Evolutionary conservation across 768 basidiomycete species (phyloP), one percentile per base, ranked within the genome.

Genomic region (Leccinum boreale): DNA sequence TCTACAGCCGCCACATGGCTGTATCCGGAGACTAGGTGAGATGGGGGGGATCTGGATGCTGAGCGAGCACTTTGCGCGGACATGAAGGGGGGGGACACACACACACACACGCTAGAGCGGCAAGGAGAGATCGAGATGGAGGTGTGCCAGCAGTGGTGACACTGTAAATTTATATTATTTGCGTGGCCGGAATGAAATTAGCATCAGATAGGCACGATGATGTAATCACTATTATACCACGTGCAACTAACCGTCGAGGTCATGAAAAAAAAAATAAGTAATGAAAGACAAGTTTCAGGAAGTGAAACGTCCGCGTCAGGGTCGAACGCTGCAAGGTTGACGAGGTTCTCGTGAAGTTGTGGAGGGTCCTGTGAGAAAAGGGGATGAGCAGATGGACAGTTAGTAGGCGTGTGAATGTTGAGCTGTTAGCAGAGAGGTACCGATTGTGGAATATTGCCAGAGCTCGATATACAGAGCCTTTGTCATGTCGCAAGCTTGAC

Each of bases 401-500:
- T 49, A 28, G 49, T 26, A 35, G 46, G 58, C 72, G 71, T 72
- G 71, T 64, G 71, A 72, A 74, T 53, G 52, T 62, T 35, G 58
- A 39, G 58, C 60, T 47, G 36, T 73, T 70, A 65, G 61, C 63
- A 69, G 61, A 68, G 63, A 72, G 65, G 62, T 72, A 70, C 71
- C 69, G 72, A 74, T 72, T 33, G 72, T 71, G 69, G 71, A 71
- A 72, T 72, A 74, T 73, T 69, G 70, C 62, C 67, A 69, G 70
- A 70, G 69, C 71, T 69, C 72, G 68, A 72, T 72, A 74, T 72
- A 72, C 71, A 67, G 67, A 63, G 71, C 73, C 71, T 72, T 72
- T 72, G 71, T 72, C 71, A 72, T 72, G 73, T 72, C 62, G 65
- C 70, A 67, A 63, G 62, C 69, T 60, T 72, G 67, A 73, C 64